Percentiles rank a stretch among this genome's conserved stretches.
Evolutionary conservation across 192 early-diverging fungal genomes (phyloP).

Genomic region (Umbelopsis sp.): DNA sequence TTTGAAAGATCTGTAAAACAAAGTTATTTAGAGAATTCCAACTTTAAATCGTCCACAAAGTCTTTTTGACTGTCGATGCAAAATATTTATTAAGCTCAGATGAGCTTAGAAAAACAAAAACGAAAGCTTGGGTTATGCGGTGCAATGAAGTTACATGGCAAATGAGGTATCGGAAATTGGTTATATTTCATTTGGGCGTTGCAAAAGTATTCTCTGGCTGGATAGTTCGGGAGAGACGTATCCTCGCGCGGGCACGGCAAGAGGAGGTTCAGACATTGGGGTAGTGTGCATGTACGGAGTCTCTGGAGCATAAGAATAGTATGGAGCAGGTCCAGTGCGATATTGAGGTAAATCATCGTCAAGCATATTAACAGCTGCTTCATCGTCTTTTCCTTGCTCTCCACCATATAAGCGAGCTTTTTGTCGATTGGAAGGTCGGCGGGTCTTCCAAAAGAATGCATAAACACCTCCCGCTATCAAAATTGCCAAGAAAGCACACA

Average conservation of each 20-base stretch:
- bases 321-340: constrained; percentile 7
- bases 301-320: constrained; percentile 13
- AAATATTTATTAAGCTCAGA: too few species aligned
- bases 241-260: constrained; percentile 3
- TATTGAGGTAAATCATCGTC: not conserved
- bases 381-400: constrained; percentile 4
- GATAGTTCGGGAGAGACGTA: constrained; percentile 8
- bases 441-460: constrained; percentile 29
- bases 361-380: not conserved
- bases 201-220: constrained; percentile 5
- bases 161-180: too few species aligned
- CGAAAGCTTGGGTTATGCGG: too few species aligned
- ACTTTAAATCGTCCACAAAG: not conserved
- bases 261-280: constrained; percentile 1
- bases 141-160: too few species aligned
- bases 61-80: not conserved
- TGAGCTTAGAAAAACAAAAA: too few species aligned
- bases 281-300: not conserved
- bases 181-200: constrained; percentile 14
- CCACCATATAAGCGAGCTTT: constrained; percentile 17
- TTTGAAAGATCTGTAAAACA: constrained; percentile 1
- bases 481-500: constrained; percentile 21
- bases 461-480: constrained; percentile 16
- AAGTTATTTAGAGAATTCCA: not conserved
- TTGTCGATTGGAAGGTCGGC: constrained; percentile 18